A percentile compares a stretch with the other conserved stretches of the same genome.
These are phyloP conservation scores for Mallotus japonicus DNA, from an alignment of 441 rosid species.

Conservation along the genomic window DNA sequence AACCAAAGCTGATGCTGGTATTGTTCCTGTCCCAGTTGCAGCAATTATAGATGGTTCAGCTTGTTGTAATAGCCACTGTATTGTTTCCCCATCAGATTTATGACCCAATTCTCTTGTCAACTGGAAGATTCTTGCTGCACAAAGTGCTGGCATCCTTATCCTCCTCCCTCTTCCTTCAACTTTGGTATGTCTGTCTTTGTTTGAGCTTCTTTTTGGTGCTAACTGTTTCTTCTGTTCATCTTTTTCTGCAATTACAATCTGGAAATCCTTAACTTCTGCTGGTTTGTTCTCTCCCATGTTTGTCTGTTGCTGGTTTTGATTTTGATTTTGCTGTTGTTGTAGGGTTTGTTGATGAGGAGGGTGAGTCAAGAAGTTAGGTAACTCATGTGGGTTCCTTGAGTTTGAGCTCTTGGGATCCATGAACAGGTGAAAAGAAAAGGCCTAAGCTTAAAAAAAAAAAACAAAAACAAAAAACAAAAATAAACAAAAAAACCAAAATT, in stretches of 20 bases:
- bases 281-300: slow-evolving; percentile 54
- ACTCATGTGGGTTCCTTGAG: slow-evolving; percentile 33
- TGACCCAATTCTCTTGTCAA: slow-evolving; percentile 96
- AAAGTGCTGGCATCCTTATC: slow-evolving; percentile 95
- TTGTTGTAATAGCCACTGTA: slow-evolving; percentile 91
- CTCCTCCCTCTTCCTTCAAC: slow-evolving; percentile 96
- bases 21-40: slow-evolving; percentile 88
- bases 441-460: slow-evolving; percentile 13
- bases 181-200: slow-evolving; percentile 92
- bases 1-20: slow-evolving; percentile 91
- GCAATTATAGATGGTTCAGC: slow-evolving; percentile 93
- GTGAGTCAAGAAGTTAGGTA: slow-evolving; percentile 62
- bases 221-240: slow-evolving; percentile 56
- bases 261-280: slow-evolving; percentile 71
- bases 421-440: slow-evolving; percentile 24
- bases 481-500: slow-evolving; percentile 28
- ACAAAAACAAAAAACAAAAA: slow-evolving; percentile 26
- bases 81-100: slow-evolving; percentile 95
- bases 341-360: slow-evolving; percentile 27
- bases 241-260: slow-evolving; percentile 67
- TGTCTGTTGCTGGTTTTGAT: slow-evolving; percentile 15
- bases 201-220: slow-evolving; percentile 86
- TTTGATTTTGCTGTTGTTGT: slow-evolving; percentile 25
- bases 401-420: slow-evolving; percentile 90
- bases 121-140: slow-evolving; percentile 95